Base-by-base conservation (phyloP, 2,329 filamentous ascomycete species). In the Scedosporium dehoogii region DNA sequence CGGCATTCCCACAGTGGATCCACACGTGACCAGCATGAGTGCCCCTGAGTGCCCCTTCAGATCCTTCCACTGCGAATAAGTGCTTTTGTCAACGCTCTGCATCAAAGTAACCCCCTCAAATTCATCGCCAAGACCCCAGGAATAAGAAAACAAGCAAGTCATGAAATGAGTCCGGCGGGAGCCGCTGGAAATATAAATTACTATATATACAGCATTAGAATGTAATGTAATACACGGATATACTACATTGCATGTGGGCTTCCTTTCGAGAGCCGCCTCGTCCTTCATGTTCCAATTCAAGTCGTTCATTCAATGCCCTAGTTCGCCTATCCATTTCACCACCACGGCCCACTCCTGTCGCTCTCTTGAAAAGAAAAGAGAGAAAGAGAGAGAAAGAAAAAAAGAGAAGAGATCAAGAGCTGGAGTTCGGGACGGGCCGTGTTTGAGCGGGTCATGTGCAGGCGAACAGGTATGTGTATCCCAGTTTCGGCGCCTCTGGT, bases 121-220 rank as follows among this genome's bases (percentile, higher is more conserved):
- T 29, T 58, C 55, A 38, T 18, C 18, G 29, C 9, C 21, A 27
- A 58, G n/a, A 46, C 41, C 12, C n/a, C 27, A 48, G 21, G 10
- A 46, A 38, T 38, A n/a, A 41, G 16, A 14, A 55, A 55, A 55
- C 18, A 38, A 51, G n/a, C 48, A 33, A 25, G 10, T 48, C 58
- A 46, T 59, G 44, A 53, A 53, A 38, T 1, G 42, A 21, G 42
- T 21, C 42, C 59, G 44, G 23, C 51, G 23, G 51, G 51, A 48
- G 51, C 51, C 51, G 51, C 23, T 55, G 23, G 18, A 55, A 55
- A 23, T 14, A 23, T 27, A 44, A 59, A 46, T 59, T 42, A 59
- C 38, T 44, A 56, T 61, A 61, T 61, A 23, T 61, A 61, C 59
- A 61, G 23, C 16, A 61, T 61, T 56, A 61, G 59, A 61, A 61